phyloP scores from a whole-genome alignment of 2,329 filamentous ascomycete genomes.

The Sporothrix humicola region DNA sequence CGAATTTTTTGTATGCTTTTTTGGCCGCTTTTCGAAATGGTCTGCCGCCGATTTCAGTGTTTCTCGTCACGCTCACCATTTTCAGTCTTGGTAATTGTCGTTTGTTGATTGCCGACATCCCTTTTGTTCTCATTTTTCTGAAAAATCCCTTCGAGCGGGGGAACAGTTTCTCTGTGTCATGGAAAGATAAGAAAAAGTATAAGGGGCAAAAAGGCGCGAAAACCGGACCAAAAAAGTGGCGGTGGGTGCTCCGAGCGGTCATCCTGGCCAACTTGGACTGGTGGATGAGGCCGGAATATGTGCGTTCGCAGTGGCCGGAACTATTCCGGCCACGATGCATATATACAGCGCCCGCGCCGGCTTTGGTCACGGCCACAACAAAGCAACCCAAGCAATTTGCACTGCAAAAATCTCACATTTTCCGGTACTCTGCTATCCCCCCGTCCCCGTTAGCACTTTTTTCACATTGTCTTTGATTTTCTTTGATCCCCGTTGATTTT shows the following conservation, averaged over 20 bases:
- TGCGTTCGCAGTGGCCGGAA: conserved; percentile 50
- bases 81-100: background rate
- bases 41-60: too few relatives aligned
- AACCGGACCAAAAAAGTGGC: conserved; percentile 5
- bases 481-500: background rate
- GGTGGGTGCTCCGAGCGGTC: background rate
- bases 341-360: conserved; percentile 47
- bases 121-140: background rate
- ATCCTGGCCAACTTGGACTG: conserved; percentile 23
- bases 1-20: background rate
- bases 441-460: background rate
- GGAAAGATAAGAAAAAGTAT: conserved; percentile 35
- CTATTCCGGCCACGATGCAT: conserved; percentile 57
- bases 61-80: too few relatives aligned
- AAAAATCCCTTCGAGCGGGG: conserved; percentile 22
- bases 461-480: background rate
- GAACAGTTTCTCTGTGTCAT: conserved; percentile 31
- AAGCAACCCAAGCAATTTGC: conserved; percentile 5
- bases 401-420: conserved; percentile 7
- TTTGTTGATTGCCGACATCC: background rate
- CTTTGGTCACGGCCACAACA: conserved; percentile 31
- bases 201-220: conserved; percentile 18
- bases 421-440: conserved; percentile 21
- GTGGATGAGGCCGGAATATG: conserved; percentile 37
- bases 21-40: background rate